phyloP scores from a whole-genome alignment of 129 eudicot genomes.

The Apium graveolens region DNA sequence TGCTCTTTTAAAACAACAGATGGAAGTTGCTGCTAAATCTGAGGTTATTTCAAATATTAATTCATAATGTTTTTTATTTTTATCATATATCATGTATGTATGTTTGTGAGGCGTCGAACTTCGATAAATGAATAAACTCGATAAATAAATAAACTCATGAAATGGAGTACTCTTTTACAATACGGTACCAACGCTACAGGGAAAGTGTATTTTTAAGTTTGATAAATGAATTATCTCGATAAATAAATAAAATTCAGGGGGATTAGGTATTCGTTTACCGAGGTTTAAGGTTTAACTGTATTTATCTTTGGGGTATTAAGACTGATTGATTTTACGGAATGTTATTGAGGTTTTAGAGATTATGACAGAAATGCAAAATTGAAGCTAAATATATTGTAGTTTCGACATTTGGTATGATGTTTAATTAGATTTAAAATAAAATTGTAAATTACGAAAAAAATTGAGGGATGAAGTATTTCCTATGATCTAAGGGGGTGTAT shows the following conservation, averaged over 20 bases:
- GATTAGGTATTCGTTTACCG: too few relatives aligned
- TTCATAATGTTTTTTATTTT: too few relatives aligned
- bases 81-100: background rate
- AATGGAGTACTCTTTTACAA: too few relatives aligned
- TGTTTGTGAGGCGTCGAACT: background rate
- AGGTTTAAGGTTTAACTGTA: too few relatives aligned
- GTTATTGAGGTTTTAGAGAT: background rate
- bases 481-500: background rate
- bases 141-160: too few relatives aligned
- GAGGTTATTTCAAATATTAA: slow-evolving; percentile 39
- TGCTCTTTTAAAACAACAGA: slow-evolving; percentile 76
- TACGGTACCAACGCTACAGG: too few relatives aligned
- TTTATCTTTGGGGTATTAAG: too few relatives aligned
- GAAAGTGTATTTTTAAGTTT: too few relatives aligned
- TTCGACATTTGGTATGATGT: background rate
- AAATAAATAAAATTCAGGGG: too few relatives aligned
- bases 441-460: background rate
- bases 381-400: background rate
- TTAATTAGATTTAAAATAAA: background rate
- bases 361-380: background rate
- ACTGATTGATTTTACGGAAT: background rate
- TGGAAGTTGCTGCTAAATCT: slow-evolving; percentile 93
- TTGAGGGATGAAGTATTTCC: background rate
- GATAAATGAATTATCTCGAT: too few relatives aligned
- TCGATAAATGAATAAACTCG: too few relatives aligned